Percentiles rank a stretch among this genome's conserved stretches.
These are phyloP conservation scores for Sarocladiaceae sp. DNA, from an alignment of 2,329 filamentous ascomycete genomes.

Conservation along the genomic window DNA sequence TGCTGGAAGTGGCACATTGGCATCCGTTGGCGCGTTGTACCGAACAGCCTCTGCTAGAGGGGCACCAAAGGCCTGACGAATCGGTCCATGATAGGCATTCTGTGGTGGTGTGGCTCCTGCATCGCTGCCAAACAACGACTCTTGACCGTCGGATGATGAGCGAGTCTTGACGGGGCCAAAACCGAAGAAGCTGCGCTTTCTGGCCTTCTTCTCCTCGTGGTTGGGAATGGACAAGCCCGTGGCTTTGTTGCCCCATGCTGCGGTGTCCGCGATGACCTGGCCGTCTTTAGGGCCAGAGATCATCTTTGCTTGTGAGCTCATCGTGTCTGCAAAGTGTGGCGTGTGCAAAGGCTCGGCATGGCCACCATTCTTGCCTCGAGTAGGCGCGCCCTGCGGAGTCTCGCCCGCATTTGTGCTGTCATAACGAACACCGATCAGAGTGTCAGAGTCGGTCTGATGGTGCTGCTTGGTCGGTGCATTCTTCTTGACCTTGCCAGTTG, in stretches of 20 bases:
- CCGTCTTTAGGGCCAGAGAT: conserved; percentile 87
- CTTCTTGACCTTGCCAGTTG: conserved; percentile 25
- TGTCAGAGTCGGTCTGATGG: conserved; percentile 37
- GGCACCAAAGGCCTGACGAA: conserved; percentile 77
- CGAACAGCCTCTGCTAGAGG: conserved; percentile 82
- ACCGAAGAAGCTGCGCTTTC: conserved; percentile 77
- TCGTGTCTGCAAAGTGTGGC: conserved; percentile 20
- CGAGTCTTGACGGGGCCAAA: conserved; percentile 59
- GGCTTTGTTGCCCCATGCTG: conserved; percentile 83
- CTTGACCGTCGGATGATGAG: conserved; percentile 54
- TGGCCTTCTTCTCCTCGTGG: conserved; percentile 70
- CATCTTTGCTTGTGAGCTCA: conserved; percentile 38
- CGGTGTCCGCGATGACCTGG: conserved; percentile 74
- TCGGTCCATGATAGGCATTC: conserved; percentile 45
- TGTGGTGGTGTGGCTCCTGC: conserved; percentile 39
- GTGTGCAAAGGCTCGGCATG: conserved; percentile 1
- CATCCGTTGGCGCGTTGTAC: conserved; percentile 68
- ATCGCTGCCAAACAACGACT: conserved; percentile 49
- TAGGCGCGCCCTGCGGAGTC: conserved; percentile 38
- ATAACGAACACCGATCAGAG: conserved; percentile 55
- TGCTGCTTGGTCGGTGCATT: conserved; percentile 23
- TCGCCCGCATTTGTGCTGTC: conserved; percentile 51
- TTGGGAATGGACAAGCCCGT: conserved; percentile 39
- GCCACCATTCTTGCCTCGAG: conserved; percentile 27
- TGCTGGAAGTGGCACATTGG: conserved; percentile 74